These are phyloP conservation scores for Trifolium repens DNA, from an alignment of 306 rosid genomes.

Conservation along the genomic window DNA sequence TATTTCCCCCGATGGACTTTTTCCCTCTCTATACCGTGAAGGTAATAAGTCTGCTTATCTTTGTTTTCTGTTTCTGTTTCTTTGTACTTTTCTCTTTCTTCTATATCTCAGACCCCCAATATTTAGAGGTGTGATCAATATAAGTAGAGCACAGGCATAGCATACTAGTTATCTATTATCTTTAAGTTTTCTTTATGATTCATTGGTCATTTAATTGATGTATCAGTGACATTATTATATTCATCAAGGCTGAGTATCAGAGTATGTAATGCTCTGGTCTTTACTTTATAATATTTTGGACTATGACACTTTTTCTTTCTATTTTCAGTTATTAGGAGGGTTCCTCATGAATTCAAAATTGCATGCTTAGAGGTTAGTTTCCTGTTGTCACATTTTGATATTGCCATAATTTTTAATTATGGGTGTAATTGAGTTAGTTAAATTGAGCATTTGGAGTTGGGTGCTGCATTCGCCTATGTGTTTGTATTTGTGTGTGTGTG, in stretches of 20 bases:
- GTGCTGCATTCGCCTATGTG: not conserved
- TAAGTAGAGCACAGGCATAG: conserved; percentile 1
- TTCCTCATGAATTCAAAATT: conserved; percentile 98
- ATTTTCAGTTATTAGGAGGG: conserved; percentile 85
- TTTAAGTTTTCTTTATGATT: conserved; percentile 15
- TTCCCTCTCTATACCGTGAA: conserved; percentile 95
- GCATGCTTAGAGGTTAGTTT: conserved; percentile 89
- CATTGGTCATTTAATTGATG: conserved; percentile 20
- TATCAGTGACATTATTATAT: conserved; percentile 8
- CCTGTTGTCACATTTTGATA: conserved; percentile 8
- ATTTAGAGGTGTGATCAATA: conserved; percentile 21
- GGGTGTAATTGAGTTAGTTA: conserved; percentile 7
- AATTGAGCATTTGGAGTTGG: not conserved
- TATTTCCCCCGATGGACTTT: conserved; percentile 96
- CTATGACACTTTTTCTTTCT: conserved; percentile 31
- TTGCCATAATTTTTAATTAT: conserved; percentile 13
- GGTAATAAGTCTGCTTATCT: conserved; percentile 55
- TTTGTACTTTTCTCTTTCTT: not conserved
- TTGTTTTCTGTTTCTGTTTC: conserved; percentile 21
- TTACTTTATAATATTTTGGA: conserved; percentile 30
- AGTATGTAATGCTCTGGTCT: conserved; percentile 23
- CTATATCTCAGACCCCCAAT: not conserved
- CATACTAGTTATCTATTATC: not conserved
- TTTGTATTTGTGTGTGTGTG: not conserved
- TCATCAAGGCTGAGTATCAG: conserved; percentile 23